Base-by-base conservation (phyloP, 345 rosid genomes). In the Lumnitzera racemosa region DNA sequence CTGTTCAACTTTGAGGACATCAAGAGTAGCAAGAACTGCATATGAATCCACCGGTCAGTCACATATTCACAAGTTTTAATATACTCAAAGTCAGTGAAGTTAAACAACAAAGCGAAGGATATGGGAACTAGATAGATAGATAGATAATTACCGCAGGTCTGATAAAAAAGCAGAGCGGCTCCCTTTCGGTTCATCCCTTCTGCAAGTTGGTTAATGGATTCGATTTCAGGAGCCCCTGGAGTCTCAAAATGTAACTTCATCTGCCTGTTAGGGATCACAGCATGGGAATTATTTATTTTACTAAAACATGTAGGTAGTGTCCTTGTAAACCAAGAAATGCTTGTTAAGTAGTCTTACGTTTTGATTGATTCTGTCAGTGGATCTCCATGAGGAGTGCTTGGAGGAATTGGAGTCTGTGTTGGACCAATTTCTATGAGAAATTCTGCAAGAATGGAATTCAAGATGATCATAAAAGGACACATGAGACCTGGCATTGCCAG, bases 161-260 rank as follows among this genome's bases (percentile, higher is more conserved):
- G 98, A 66, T 83, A 89, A 65, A 91, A 91, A 53, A 89, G 86
- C 69, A 77, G 62, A 62, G 98, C 91, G 58, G 98, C 96, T 56
- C 80, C 81, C 67, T 74, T 85, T 64, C 81, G 68, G 75, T 62
- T 78, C 84, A 92, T 74, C 63, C 96, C 98, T 54, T 69, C 25
- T 15, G 96, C 73, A 20, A 89, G 82, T 54, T 80, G 82, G 81
- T 72, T 58, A 57, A 89, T 72, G 49, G 94, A 89, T 74, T 87
- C 96, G 61, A 66, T 71, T 66, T 53, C 65, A 54, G 90, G 79
- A 57, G 83, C 79, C 70, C 96, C 97, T 15, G 91, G 90, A 47
- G 88, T 66, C 56, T 92, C 95, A 70, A 90, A 92, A 70, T 83
- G 91, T 16, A 73, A 53, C 74, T 85, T 90, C 79, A 90, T 81